phyloP scores from a whole-genome alignment of 306 rosid genomes.

The Canavalia ensiformis region DNA sequence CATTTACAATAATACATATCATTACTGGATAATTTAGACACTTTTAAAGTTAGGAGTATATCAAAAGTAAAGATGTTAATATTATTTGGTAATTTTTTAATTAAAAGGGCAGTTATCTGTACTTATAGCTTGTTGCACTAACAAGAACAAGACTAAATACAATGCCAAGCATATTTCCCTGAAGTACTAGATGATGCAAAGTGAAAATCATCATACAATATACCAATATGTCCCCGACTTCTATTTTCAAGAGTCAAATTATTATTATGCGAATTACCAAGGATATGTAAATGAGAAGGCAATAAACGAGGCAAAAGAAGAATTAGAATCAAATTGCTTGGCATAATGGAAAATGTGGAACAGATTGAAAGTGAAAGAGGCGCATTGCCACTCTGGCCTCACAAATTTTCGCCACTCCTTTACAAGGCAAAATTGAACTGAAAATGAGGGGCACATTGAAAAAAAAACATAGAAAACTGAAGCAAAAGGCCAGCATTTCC shows the following conservation, averaged over 20 bases:
- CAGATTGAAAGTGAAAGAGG: not conserved
- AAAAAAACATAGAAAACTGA: not conserved
- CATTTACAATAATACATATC: not conserved
- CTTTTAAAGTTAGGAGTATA: not conserved
- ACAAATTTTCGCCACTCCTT: not conserved
- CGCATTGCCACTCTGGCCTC: not conserved
- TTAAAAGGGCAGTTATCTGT: not conserved
- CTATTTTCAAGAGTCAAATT: constrained; percentile 7
- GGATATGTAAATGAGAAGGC: not conserved
- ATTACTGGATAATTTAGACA: not conserved
- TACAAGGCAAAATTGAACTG: not conserved
- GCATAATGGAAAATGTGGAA: constrained; percentile 1
- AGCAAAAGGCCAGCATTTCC: not conserved
- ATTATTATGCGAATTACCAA: not conserved
- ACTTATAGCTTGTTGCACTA: not conserved
- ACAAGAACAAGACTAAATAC: not conserved
- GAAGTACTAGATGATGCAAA: constrained; percentile 24
- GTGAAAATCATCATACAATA: constrained; percentile 23
- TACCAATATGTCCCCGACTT: not conserved
- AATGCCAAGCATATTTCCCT: constrained; percentile 25
- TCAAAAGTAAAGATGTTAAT: not conserved
- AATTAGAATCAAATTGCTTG: not conserved
- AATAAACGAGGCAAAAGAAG: not conserved
- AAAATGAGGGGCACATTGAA: not conserved
- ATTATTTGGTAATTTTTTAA: not conserved